A percentile compares a stretch with the other conserved stretches of the same genome.
These are phyloP conservation scores for Hanseniaspora mollemarum DNA, from an alignment of 805 yeast genomes.

Conservation along the genomic window DNA sequence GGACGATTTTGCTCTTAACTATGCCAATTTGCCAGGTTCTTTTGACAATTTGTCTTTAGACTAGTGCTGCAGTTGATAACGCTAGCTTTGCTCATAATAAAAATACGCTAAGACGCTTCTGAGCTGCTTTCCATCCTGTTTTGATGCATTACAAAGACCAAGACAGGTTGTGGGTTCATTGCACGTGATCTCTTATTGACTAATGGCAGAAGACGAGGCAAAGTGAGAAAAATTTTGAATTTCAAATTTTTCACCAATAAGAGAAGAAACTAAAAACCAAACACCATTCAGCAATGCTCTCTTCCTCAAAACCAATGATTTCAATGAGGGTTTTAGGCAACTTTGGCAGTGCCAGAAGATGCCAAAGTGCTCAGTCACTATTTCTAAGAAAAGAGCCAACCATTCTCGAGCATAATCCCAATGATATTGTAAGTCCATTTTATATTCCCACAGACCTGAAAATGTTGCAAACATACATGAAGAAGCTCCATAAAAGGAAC, in stretches of 20 bases:
- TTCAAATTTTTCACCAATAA: background rate
- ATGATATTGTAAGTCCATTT: constrained; percentile 8
- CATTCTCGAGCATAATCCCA: constrained; percentile 1
- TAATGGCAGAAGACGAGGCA: too few relatives aligned
- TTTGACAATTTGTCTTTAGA: background rate
- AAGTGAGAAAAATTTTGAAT: too few relatives aligned
- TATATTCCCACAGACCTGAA: constrained; percentile 10
- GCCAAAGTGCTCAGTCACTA: background rate
- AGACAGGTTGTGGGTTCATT: too few relatives aligned
- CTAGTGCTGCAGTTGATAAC: background rate
- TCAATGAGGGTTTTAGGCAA: background rate
- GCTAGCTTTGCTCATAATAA: background rate
- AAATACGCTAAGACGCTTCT: background rate
- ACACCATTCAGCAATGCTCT: background rate
- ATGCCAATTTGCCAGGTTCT: background rate
- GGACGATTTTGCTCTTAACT: constrained; percentile 5
- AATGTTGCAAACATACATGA: background rate
- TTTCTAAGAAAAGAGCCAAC: background rate
- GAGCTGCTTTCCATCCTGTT: too few relatives aligned
- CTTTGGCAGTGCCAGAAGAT: background rate
- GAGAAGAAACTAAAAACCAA: background rate
- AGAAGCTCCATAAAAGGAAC: background rate
- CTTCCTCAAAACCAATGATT: background rate
- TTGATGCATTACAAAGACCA: too few relatives aligned
- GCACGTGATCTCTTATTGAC: too few relatives aligned